phyloP scores from a whole-genome alignment of 129 eudicot genomes.

The Chrysanthemum lavandulifolium region DNA sequence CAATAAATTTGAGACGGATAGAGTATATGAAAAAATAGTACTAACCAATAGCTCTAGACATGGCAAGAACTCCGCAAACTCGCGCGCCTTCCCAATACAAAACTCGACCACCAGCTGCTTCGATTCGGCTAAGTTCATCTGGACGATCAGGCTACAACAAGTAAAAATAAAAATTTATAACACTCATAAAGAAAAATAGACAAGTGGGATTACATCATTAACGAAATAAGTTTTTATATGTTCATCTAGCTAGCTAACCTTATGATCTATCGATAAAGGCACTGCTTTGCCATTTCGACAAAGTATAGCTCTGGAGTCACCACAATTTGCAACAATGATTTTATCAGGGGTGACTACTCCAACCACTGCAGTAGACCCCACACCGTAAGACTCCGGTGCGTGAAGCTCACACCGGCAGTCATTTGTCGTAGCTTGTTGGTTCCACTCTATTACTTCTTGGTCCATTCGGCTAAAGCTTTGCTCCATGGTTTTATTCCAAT shows the following conservation, averaged over 20 bases:
- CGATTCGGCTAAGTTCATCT: conserved; percentile 57
- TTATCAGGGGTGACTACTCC: conserved; percentile 45
- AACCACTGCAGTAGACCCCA: conserved; percentile 63
- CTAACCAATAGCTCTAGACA: conserved; percentile 66
- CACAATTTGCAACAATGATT: conserved; percentile 59
- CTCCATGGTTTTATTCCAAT: conserved; percentile 48
- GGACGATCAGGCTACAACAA: conserved; percentile 59
- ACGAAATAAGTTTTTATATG: background rate
- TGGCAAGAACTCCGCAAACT: conserved; percentile 61
- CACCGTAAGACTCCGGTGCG: conserved; percentile 40
- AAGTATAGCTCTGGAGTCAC: conserved; percentile 63
- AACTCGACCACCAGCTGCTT: conserved; percentile 57
- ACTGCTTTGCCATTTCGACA: conserved; percentile 44
- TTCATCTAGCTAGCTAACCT: conserved; percentile 32
- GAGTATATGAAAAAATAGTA: background rate
- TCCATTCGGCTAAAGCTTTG: conserved; percentile 47
- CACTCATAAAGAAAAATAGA: background rate
- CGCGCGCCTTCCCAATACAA: conserved; percentile 61
- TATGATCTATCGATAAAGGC: conserved; percentile 56
- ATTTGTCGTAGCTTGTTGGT: conserved; percentile 22
- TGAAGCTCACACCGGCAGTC: conserved; percentile 45
- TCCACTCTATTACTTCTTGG: conserved; percentile 37
- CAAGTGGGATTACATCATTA: too few relatives aligned
- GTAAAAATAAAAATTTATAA: background rate
- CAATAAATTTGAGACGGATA: too few relatives aligned